These are phyloP conservation scores for Artomyces pyxidatus DNA, from an alignment of 768 basidiomycete species.

Conservation along the genomic window DNA sequence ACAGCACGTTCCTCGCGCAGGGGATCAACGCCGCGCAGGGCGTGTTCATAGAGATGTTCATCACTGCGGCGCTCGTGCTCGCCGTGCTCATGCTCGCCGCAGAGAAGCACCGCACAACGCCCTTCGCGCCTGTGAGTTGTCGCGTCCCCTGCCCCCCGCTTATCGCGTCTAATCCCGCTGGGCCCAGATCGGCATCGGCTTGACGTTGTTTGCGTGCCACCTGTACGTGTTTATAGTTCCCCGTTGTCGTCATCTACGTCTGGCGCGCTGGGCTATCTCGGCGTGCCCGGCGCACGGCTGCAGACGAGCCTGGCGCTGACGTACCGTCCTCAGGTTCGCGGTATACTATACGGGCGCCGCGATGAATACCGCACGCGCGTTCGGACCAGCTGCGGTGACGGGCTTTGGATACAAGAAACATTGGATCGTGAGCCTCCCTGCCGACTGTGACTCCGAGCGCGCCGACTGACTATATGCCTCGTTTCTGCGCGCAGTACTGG, in stretches of 20 bases:
- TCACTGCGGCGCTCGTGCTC: conserved; percentile 48
- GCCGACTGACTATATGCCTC: conserved; percentile 2
- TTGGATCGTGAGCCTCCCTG: conserved; percentile 47
- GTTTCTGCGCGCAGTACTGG: conserved; percentile 44
- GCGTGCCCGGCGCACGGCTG: neutral
- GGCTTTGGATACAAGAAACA: conserved; percentile 45
- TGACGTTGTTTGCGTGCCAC: conserved; percentile 56
- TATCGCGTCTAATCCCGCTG: conserved; percentile 1
- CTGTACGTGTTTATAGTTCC: conserved; percentile 34
- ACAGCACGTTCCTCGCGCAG: conserved; percentile 39
- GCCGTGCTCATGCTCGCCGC: conserved; percentile 68
- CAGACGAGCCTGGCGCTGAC: neutral
- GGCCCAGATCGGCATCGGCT: conserved; percentile 50
- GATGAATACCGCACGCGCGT: conserved; percentile 64
- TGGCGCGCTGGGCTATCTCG: neutral
- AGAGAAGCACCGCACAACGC: conserved; percentile 58
- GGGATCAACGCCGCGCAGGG: conserved; percentile 47
- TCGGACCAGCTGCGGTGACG: conserved; percentile 63
- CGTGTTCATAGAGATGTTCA: conserved; percentile 68
- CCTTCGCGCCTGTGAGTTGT: conserved; percentile 54
- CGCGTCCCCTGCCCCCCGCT: neutral
- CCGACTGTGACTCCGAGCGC: neutral
- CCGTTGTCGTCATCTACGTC: neutral
- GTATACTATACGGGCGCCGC: conserved; percentile 56
- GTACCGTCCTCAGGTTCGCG: conserved; percentile 39